Conservation (phyloP, 2,329 filamentous ascomycete species). For the Pseudonectria foliicola region DNA sequence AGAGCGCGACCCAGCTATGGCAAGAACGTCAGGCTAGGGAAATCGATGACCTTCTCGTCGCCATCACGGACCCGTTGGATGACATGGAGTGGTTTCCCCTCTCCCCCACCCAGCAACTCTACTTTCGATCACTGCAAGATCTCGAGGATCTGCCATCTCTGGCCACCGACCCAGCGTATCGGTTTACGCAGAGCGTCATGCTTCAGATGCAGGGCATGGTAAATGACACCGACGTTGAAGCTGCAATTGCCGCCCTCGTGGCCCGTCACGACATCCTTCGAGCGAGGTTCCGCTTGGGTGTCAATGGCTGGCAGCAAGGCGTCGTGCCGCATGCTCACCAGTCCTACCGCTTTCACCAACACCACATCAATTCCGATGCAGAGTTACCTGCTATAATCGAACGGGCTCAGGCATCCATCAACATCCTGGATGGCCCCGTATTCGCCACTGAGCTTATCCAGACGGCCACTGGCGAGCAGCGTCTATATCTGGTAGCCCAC, state of each 20-base stretch:
- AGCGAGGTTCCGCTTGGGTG: conserved; percentile 34
- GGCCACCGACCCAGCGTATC: conserved; percentile 29
- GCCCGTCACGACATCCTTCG: conserved; percentile 46
- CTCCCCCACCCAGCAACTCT: conserved; percentile 48
- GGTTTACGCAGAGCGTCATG: conserved; percentile 45
- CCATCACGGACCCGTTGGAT: conserved; percentile 16
- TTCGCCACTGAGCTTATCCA: conserved; percentile 44
- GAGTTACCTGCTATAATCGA: conserved; percentile 36
- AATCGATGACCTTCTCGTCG: conserved; percentile 24
- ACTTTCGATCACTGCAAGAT: conserved; percentile 41
- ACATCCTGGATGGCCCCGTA: conserved; percentile 43
- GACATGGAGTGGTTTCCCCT: conserved; percentile 35
- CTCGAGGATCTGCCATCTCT: conserved; percentile 24
- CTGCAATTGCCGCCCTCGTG: conserved; percentile 41
- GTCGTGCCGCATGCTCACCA: conserved; percentile 32
- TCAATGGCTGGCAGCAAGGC: conserved; percentile 39
- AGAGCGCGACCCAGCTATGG: conserved; percentile 7
- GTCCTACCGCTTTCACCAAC: conserved; percentile 39
- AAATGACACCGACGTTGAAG: conserved; percentile 37
- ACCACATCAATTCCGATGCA: conserved; percentile 31
- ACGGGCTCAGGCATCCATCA: conserved; percentile 35
- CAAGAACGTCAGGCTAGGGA: conserved; percentile 11
- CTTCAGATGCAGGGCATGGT: conserved; percentile 36
- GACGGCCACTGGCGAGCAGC: conserved; percentile 37
- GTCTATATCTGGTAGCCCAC: conserved; percentile 44